Percentiles rank a stretch among this genome's conserved stretches.
Evolutionary conservation across 768 basidiomycete species (phyloP).

Genomic region (Clathrus columnatus): DNA sequence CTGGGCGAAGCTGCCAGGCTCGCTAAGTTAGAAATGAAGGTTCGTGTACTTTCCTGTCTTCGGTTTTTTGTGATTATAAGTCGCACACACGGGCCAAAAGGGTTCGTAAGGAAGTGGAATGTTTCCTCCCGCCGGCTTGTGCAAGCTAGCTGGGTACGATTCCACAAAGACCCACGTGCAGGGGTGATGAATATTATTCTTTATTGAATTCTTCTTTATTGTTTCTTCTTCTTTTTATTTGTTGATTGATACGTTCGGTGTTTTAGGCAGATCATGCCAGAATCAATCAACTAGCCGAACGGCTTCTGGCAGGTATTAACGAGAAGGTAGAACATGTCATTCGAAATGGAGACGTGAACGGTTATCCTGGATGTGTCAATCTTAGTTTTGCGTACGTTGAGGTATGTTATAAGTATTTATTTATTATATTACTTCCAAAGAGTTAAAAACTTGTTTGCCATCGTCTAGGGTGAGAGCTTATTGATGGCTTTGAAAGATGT

Average conservation of each 20-base stretch:
- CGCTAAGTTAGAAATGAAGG: slow-evolving; percentile 86
- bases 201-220: neutral
- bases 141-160: slow-evolving; percentile 32
- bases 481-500: slow-evolving; percentile 99
- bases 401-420: slow-evolving; percentile 1
- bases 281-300: slow-evolving; percentile 65
- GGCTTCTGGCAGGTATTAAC: slow-evolving; percentile 74
- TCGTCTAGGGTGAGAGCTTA: slow-evolving; percentile 76
- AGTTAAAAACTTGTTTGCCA: neutral
- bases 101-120: slow-evolving; percentile 40
- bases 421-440: too few relatives aligned
- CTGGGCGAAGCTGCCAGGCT: slow-evolving; percentile 92
- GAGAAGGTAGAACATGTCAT: slow-evolving; percentile 82
- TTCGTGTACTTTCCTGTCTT: slow-evolving; percentile 39
- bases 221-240: neutral
- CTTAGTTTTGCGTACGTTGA: slow-evolving; percentile 95
- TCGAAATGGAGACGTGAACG: slow-evolving; percentile 84
- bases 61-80: slow-evolving; percentile 35
- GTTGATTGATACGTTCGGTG: neutral
- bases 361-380: slow-evolving; percentile 95
- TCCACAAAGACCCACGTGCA: slow-evolving; percentile 68
- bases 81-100: slow-evolving; percentile 28
- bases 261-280: slow-evolving; percentile 70
- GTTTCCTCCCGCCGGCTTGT: slow-evolving; percentile 7
- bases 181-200: slow-evolving; percentile 75